Conservation (phyloP, 2,329 filamentous ascomycete genomes). For the Beauveria sp. region DNA sequence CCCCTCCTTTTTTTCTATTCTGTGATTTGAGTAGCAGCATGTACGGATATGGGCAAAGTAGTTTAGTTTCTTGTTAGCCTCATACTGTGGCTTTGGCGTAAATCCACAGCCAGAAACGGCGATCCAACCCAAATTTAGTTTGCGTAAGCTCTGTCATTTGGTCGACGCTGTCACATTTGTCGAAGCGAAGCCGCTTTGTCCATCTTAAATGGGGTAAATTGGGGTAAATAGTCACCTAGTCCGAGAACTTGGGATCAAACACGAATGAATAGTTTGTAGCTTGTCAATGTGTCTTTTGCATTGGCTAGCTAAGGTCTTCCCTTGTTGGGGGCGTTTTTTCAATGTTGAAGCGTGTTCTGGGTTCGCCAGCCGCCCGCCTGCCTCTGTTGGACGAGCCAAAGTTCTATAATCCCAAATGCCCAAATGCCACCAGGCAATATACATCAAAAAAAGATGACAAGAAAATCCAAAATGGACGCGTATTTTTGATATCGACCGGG, state of each 20-base stretch:
- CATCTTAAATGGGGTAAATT: too few relatives aligned
- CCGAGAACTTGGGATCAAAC: too few relatives aligned
- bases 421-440: constrained; percentile 5
- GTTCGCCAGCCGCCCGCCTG: neutral
- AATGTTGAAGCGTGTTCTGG: neutral
- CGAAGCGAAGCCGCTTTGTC: too few relatives aligned
- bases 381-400: neutral
- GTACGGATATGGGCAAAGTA: neutral
- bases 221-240: too few relatives aligned
- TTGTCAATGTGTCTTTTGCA: neutral
- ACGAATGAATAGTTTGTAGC: neutral
- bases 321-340: neutral
- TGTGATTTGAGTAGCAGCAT: neutral
- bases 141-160: neutral
- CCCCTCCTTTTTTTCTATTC: neutral
- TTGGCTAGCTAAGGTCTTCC: constrained; percentile 8
- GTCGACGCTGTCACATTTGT: neutral
- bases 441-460: neutral
- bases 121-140: neutral
- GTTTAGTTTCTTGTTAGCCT: neutral
- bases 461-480: neutral
- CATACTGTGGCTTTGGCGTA: neutral
- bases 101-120: constrained; percentile 4
- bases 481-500: neutral
- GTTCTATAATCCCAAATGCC: constrained; percentile 8